Base-by-base conservation (phyloP, 192 early-diverging fungal species). In the Coemansia sp. region DNA sequence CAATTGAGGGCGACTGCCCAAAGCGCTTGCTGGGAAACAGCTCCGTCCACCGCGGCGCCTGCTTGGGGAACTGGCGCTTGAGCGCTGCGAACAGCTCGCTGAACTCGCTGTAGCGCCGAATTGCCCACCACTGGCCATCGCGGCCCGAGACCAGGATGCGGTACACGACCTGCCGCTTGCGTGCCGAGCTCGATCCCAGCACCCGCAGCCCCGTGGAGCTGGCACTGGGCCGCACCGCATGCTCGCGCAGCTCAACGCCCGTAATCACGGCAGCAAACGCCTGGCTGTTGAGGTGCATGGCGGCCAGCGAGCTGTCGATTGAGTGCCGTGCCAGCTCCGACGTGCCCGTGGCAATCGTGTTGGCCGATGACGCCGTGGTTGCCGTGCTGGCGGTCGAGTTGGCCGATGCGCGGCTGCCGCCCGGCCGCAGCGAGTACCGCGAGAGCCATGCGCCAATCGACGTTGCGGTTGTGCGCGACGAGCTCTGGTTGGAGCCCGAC, bases 91-190 rank as follows among this genome's bases (percentile, higher is more conserved):
- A 66, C 17, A 80, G 67, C 11, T 80, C 62, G 58, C 73, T 40
- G 51, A 80, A 80, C 56, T 80, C 77, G 58, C 64, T 67, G 61
- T 71, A 80, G 34, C 61, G 57, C 7, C 71, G 63, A 26, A 61
- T 43, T 11, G 46, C 64, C 77, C 77, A 80, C 60, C 63, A 66
- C 50, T 80, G 77, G 10, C 66, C 60, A 10, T 60, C 61, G 37
- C 67, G 67, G 3, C 67, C 66, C 38, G 77, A 74, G 5, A 74
- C 77, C 47, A 80, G 60, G 9, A 80, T 59, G 15, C 68, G 67
- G 56, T 80, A 80, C 30, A 65, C 71, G 0, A 60, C 59, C 18
- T 71, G 58, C 26, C 56, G 57, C 41, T 67, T 77, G 14, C 45
- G 62, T 8, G 44, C 58, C 7, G 51, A 41, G 53, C 43, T 48